phyloP scores from a whole-genome alignment of 2,329 filamentous ascomycete genomes.

The Xylaria sp. region DNA sequence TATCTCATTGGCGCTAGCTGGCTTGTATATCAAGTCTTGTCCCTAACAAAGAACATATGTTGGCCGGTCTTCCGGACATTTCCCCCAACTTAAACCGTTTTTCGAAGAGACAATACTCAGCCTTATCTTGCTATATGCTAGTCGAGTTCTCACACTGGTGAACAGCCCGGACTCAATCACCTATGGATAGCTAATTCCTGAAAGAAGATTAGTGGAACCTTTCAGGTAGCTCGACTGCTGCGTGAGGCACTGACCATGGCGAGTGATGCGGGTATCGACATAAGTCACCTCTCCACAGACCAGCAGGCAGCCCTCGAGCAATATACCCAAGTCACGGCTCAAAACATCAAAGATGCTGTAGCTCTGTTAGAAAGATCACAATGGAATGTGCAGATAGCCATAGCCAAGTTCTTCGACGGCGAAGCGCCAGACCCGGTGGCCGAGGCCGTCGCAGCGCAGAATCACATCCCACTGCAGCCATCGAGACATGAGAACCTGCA shows the following conservation, averaged over 20 bases:
- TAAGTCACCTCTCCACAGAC: slow-evolving; percentile 75
- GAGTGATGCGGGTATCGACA: slow-evolving; percentile 62
- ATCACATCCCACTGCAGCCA: slow-evolving; percentile 69
- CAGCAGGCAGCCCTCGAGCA: slow-evolving; percentile 89
- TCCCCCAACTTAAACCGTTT: neutral
- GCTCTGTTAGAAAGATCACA: slow-evolving; percentile 84
- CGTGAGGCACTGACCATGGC: slow-evolving; percentile 51
- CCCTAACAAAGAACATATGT: neutral
- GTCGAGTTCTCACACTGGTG: neutral
- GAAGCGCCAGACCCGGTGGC: slow-evolving; percentile 85
- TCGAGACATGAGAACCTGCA: slow-evolving; percentile 79
- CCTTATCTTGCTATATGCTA: neutral
- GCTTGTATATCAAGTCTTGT: neutral
- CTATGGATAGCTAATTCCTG: slow-evolving; percentile 16
- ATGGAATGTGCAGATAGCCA: slow-evolving; percentile 98
- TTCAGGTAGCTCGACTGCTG: neutral
- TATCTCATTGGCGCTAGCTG: neutral
- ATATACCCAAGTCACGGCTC: slow-evolving; percentile 87
- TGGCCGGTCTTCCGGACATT: neutral
- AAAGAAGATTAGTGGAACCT: neutral
- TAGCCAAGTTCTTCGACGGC: slow-evolving; percentile 97
- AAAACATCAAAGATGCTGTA: slow-evolving; percentile 79
- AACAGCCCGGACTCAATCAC: neutral
- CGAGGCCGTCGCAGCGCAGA: slow-evolving; percentile 74
- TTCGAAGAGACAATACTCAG: neutral